Evolutionary conservation across 192 early-diverging fungal genomes (phyloP).

Genomic region (Neocallimastix lanati): DNA sequence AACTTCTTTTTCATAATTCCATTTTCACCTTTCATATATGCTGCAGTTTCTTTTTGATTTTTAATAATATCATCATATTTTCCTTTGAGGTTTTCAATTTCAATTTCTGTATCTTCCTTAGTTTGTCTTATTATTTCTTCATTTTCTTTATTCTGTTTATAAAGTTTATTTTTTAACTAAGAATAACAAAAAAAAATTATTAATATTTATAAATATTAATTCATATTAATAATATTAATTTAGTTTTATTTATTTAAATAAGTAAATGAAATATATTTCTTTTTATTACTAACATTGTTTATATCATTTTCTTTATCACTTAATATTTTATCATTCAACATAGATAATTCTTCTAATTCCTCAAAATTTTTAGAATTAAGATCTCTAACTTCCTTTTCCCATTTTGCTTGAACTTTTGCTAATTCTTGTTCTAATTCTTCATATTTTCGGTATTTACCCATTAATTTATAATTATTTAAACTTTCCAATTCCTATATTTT

Average conservation of each 20-base stretch:
- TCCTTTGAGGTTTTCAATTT: conserved; percentile 29
- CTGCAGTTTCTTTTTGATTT: conserved; percentile 30
- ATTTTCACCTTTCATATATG: conserved; percentile 44
- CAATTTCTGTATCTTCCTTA: conserved; percentile 39
- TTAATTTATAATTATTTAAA: neutral
- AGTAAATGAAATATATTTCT: too few relatives aligned
- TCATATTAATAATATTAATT: too few relatives aligned
- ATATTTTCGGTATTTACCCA: neutral
- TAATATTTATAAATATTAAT: too few relatives aligned
- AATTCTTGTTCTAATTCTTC: neutral
- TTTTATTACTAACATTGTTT: too few relatives aligned
- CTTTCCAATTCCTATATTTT: neutral
- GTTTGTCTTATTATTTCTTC: conserved; percentile 33
- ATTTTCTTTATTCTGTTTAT: conserved; percentile 25
- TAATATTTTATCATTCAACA: neutral
- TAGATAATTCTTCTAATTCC: neutral
- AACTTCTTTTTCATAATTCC: conserved; percentile 48
- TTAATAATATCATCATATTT: conserved; percentile 37
- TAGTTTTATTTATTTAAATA: too few relatives aligned
- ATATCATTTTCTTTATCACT: conserved; percentile 37
- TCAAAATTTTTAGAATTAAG: neutral
- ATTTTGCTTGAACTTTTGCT: neutral
- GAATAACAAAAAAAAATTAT: too few relatives aligned
- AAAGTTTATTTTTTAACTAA: conserved; percentile 35
- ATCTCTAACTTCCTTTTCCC: neutral